Conservation (phyloP, 2,329 filamentous ascomycete species). For the Exserohilum turcica region DNA sequence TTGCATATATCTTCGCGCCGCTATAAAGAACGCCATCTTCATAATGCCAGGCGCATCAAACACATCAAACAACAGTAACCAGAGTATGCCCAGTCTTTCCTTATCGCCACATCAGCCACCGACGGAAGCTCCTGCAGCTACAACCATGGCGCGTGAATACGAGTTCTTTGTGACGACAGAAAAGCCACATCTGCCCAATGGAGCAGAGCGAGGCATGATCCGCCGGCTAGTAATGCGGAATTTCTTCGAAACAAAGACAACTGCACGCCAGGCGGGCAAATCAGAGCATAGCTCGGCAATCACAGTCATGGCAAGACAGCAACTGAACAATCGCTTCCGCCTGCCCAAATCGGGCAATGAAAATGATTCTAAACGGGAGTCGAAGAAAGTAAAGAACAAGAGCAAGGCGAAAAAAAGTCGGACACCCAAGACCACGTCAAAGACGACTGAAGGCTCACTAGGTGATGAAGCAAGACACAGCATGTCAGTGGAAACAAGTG, state of each 20-base stretch:
- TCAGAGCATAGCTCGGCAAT: constrained; percentile 28
- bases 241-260: constrained; percentile 29
- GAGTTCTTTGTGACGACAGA: constrained; percentile 37
- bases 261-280: constrained; percentile 4
- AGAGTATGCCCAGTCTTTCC: background rate
- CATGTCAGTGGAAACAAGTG: no score
- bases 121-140: background rate
- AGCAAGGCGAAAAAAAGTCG: background rate
- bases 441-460: background rate
- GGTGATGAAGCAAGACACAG: background rate
- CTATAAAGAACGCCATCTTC: background rate
- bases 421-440: background rate
- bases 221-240: constrained; percentile 37
- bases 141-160: constrained; percentile 25
- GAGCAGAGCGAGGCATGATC: constrained; percentile 26
- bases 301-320: constrained; percentile 26
- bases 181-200: constrained; percentile 28
- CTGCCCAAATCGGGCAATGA: constrained; percentile 5
- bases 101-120: background rate
- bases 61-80: background rate
- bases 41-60: background rate
- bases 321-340: constrained; percentile 31
- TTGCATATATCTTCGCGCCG: background rate
- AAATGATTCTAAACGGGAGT: background rate
- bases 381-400: background rate